Evolutionary conservation across 2,329 filamentous ascomycete genomes (phyloP).

Genomic region (Scleromitrula shiraiana): DNA sequence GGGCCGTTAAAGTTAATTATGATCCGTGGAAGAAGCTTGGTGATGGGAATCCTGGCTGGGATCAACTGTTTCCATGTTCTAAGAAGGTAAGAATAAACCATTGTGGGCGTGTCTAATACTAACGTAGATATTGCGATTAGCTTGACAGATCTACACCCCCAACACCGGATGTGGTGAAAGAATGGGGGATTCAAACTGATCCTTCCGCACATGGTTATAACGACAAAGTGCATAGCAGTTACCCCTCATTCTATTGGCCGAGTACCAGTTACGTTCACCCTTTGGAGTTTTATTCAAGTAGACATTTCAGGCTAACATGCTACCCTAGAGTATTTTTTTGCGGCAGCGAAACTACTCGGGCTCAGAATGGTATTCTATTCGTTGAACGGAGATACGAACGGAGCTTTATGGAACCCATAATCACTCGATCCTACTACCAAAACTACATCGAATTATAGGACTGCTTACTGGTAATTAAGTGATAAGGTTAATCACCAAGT

Average conservation of each 20-base stretch:
- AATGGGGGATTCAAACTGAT: slow-evolving; percentile 5
- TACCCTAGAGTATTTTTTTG: slow-evolving; percentile 5
- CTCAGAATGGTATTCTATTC: slow-evolving; percentile 2
- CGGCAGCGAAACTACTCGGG: slow-evolving; percentile 4
- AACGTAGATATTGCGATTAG: no score
- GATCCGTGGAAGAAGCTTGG: slow-evolving; percentile 36
- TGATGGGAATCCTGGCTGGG: slow-evolving; percentile 36
- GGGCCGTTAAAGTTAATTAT: slow-evolving; percentile 23
- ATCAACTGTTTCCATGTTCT: slow-evolving; percentile 16
- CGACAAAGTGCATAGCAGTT: slow-evolving; percentile 4
- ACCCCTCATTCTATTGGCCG: slow-evolving; percentile 5
- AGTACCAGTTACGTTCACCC: not conserved
- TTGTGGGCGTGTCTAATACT: not conserved
- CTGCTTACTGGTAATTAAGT: slow-evolving; percentile 4
- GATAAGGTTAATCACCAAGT: slow-evolving; percentile 2
- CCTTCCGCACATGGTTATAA: slow-evolving; percentile 4
- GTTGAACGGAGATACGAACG: slow-evolving; percentile 2
- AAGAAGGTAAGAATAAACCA: not conserved
- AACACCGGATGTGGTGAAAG: not conserved
- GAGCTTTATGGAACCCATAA: slow-evolving; percentile 5
- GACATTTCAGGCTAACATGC: not conserved
- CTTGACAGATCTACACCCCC: slow-evolving; percentile 3
- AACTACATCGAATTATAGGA: slow-evolving; percentile 6
- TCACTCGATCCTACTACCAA: slow-evolving; percentile 4
- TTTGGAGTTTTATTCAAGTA: not conserved